Conservation (phyloP, 2,329 filamentous ascomycete species). For the Geosmithia morbida region DNA sequence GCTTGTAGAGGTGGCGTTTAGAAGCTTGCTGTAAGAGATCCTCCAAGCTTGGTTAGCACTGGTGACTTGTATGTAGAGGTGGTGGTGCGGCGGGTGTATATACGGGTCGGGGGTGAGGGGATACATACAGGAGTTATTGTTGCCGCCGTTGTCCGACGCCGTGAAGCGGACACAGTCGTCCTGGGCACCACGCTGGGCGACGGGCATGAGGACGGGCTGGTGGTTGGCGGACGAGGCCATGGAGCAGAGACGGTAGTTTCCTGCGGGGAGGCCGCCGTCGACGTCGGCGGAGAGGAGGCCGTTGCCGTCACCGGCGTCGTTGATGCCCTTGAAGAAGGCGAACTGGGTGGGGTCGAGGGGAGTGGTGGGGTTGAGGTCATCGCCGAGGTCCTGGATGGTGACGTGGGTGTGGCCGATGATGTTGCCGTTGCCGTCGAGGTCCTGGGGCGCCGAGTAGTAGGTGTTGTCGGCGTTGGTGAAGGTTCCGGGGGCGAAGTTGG, state of each 20-base stretch:
- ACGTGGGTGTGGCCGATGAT: slow-evolving; percentile 47
- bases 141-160: slow-evolving; percentile 20
- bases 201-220: slow-evolving; percentile 50
- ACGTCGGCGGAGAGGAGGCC: slow-evolving; percentile 39
- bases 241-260: slow-evolving; percentile 51
- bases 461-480: slow-evolving; percentile 47
- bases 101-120: no score
- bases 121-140: slow-evolving; percentile 3
- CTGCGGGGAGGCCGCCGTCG: slow-evolving; percentile 41
- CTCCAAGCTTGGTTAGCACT: no score
- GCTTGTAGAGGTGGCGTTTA: no score
- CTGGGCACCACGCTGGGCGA: slow-evolving; percentile 52
- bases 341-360: slow-evolving; percentile 39
- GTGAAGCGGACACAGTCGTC: slow-evolving; percentile 51
- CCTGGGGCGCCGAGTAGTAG: slow-evolving; percentile 47
- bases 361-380: slow-evolving; percentile 30
- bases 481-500: slow-evolving; percentile 38
- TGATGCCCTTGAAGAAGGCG: slow-evolving; percentile 54
- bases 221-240: slow-evolving; percentile 51
- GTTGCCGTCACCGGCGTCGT: slow-evolving; percentile 41
- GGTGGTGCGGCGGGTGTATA: no score
- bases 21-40: no score
- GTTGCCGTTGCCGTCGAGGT: slow-evolving; percentile 29
- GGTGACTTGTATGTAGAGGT: no score
- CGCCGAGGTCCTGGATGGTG: slow-evolving; percentile 40